Evolutionary conservation across 2,329 filamentous ascomycete genomes (phyloP).

Genomic region (Paecilomyces formosus): DNA sequence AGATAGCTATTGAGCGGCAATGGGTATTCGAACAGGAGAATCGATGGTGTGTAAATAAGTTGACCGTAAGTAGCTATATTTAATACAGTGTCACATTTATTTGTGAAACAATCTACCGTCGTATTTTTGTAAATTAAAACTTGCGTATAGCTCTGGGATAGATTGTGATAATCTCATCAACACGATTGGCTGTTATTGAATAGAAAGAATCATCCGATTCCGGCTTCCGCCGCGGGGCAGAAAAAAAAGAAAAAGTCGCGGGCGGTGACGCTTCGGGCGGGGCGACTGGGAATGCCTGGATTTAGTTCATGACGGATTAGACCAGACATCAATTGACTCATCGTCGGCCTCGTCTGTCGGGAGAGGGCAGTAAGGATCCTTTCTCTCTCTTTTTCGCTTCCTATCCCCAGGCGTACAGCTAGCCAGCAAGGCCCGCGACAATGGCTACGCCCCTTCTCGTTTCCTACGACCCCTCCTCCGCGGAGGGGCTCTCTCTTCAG

Average conservation of each 20-base stretch:
- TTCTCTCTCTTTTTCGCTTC: neutral
- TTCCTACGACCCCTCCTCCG: slow-evolving; percentile 33
- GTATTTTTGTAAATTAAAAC: too few relatives aligned
- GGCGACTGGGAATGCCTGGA: neutral
- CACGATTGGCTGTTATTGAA: neutral
- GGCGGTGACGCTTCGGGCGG: neutral
- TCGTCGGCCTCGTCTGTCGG: neutral
- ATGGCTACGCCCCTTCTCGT: slow-evolving; percentile 39
- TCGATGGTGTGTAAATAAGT: neutral
- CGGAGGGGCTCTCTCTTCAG: slow-evolving; percentile 45
- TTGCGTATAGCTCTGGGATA: neutral
- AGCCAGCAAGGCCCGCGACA: slow-evolving; percentile 3
- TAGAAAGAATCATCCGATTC: neutral
- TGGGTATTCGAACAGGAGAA: too few relatives aligned
- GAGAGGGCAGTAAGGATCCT: neutral
- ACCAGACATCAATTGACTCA: neutral
- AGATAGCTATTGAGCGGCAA: too few relatives aligned
- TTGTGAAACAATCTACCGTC: too few relatives aligned
- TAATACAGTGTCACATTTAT: too few relatives aligned
- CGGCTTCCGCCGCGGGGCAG: slow-evolving; percentile 1
- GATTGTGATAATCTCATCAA: neutral
- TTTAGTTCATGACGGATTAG: neutral
- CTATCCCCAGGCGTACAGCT: neutral
- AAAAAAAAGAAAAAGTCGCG: slow-evolving; percentile 12
- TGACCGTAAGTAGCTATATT: too few relatives aligned